phyloP scores from a whole-genome alignment of 148 eudicot species.

The Nepenthes mirabilis region DNA sequence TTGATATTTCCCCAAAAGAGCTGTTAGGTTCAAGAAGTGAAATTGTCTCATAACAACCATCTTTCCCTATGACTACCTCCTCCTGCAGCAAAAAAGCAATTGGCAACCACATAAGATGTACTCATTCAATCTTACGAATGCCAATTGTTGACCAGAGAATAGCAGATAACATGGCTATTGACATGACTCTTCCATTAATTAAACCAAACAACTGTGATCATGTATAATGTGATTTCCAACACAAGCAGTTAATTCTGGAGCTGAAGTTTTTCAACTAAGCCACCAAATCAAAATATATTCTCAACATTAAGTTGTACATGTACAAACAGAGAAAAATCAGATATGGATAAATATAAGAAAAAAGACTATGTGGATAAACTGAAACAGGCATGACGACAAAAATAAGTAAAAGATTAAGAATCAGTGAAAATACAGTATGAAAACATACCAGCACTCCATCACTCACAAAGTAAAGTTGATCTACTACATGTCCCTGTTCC shows the following conservation, averaged over 20 bases:
- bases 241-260: too few species aligned
- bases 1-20: constrained; percentile 74
- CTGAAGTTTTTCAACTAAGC: too few species aligned
- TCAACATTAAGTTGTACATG: too few species aligned
- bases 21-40: constrained; percentile 39
- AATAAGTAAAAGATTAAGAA: background rate
- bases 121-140: background rate
- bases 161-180: background rate
- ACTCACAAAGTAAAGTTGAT: constrained; percentile 92
- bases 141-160: background rate
- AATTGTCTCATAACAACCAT: constrained; percentile 49
- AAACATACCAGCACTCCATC: constrained; percentile 64
- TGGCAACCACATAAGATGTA: background rate
- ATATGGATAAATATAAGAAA: background rate
- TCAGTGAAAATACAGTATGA: background rate
- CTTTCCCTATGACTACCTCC: constrained; percentile 47
- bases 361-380: background rate
- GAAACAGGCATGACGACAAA: background rate
- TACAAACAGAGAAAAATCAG: background rate
- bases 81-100: constrained; percentile 34
- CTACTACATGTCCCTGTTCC: constrained; percentile 87
- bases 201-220: too few species aligned
- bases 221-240: too few species aligned
- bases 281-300: too few species aligned
- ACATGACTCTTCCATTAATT: background rate